Evolutionary conservation across 768 basidiomycete species (phyloP).

Genomic region (Hemileccinum impolitum): DNA sequence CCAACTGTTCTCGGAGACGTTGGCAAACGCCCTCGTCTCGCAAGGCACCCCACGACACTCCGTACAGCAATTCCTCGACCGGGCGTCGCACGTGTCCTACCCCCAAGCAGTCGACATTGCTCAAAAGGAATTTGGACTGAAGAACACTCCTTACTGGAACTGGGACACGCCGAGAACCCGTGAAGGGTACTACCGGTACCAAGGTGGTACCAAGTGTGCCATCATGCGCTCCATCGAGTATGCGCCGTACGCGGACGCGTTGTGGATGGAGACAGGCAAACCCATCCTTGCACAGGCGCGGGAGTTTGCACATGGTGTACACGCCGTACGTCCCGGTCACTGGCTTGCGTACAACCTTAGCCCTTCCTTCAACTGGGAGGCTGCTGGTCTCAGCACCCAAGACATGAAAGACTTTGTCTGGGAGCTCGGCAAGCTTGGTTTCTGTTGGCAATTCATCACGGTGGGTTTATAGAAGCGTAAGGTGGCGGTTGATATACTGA

Average conservation of each 20-base stretch:
- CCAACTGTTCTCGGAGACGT: slow-evolving; percentile 68
- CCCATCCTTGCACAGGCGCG: slow-evolving; percentile 89
- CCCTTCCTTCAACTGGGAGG: slow-evolving; percentile 93
- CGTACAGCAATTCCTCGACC: slow-evolving; percentile 60
- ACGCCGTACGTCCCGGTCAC: slow-evolving; percentile 75
- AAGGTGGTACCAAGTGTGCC: slow-evolving; percentile 94
- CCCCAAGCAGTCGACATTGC: slow-evolving; percentile 70
- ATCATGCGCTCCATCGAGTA: slow-evolving; percentile 90
- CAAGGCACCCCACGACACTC: slow-evolving; percentile 49
- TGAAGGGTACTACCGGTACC: slow-evolving; percentile 96
- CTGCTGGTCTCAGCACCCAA: slow-evolving; percentile 79
- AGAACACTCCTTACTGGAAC: slow-evolving; percentile 79
- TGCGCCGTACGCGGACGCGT: slow-evolving; percentile 86
- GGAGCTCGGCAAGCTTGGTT: slow-evolving; percentile 93
- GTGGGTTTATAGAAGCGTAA: slow-evolving; percentile 41
- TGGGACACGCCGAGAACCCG: slow-evolving; percentile 94
- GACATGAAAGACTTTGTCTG: slow-evolving; percentile 91
- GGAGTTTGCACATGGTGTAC: slow-evolving; percentile 90
- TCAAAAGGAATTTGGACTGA: slow-evolving; percentile 72
- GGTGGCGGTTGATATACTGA: slow-evolving; percentile 3
- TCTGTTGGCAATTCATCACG: slow-evolving; percentile 99
- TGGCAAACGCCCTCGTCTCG: slow-evolving; percentile 63
- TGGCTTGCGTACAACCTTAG: slow-evolving; percentile 97
- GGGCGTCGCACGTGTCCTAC: slow-evolving; percentile 67
- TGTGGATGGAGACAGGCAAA: slow-evolving; percentile 98